A percentile compares a stretch with the other conserved stretches of the same genome.
Conservation (phyloP, 2,329 filamentous ascomycete genomes). For the Thyridium curvatum region DNA sequence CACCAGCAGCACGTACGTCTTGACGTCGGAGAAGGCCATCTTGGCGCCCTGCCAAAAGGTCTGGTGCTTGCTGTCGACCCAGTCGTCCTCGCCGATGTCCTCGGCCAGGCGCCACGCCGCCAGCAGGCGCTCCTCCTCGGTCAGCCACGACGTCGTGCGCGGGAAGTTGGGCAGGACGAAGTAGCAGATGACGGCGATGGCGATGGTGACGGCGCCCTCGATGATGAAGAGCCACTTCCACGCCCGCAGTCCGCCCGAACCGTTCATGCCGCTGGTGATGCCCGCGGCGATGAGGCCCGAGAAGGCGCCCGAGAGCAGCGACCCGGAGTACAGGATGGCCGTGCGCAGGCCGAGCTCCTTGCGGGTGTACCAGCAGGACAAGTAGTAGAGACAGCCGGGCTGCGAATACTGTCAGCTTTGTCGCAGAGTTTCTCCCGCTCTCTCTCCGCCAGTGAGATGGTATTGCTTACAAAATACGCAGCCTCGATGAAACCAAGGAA, state of each 20-base stretch:
- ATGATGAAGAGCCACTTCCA: too few species aligned
- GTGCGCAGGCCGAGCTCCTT: constrained; percentile 56
- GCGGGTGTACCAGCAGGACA: constrained; percentile 58
- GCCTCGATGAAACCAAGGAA: constrained; percentile 37
- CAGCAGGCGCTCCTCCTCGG: constrained; percentile 34
- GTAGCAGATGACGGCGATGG: constrained; percentile 11
- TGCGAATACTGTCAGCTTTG: neutral
- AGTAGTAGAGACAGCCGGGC: constrained; percentile 21
- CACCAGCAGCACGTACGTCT: constrained; percentile 53
- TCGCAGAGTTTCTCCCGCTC: too few species aligned
- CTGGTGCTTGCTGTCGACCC: constrained; percentile 49
- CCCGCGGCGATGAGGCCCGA: constrained; percentile 54
- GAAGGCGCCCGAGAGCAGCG: constrained; percentile 60
- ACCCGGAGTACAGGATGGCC: constrained; percentile 50
- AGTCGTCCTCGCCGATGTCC: constrained; percentile 56
- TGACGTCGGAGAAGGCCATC: constrained; percentile 50
- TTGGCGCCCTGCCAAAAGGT: constrained; percentile 47
- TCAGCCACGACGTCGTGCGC: constrained; percentile 38
- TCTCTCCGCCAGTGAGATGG: too few species aligned
- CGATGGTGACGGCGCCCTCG: too few species aligned
- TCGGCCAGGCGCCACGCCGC: constrained; percentile 38
- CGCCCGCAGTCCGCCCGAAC: constrained; percentile 11
- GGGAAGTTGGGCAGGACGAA: constrained; percentile 53
- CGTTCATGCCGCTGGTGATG: constrained; percentile 54
- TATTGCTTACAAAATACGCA: constrained; percentile 16